A percentile compares a stretch with the other conserved stretches of the same genome.
Conservation (phyloP, 169 alveolate species). For the Plasmodium sp. region DNA sequence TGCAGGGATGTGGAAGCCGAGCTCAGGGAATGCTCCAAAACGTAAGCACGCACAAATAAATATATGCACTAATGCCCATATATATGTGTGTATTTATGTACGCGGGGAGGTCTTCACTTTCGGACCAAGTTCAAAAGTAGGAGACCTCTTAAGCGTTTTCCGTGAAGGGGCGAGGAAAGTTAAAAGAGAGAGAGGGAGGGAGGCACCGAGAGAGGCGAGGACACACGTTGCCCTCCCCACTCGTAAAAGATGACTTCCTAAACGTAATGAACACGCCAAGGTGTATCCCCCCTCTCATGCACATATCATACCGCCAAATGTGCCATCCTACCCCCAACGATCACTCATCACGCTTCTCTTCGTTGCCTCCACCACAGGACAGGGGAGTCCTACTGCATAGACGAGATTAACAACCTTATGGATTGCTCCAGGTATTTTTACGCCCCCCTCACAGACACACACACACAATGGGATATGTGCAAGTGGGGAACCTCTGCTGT, state of each 20-base stretch:
- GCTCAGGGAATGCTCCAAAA: slow-evolving; percentile 71
- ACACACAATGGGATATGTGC: background rate
- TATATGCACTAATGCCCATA: background rate
- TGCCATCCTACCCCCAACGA: background rate
- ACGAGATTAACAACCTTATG: slow-evolving; percentile 78
- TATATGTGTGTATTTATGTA: background rate
- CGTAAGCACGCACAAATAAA: slow-evolving; percentile 12
- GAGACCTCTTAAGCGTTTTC: background rate
- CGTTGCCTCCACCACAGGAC: slow-evolving; percentile 22
- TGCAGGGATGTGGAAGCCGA: slow-evolving; percentile 59
- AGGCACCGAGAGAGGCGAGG: background rate
- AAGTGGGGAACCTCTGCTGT: background rate
- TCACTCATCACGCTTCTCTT: background rate
- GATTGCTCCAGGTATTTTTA: slow-evolving; percentile 80
- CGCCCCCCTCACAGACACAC: no score
- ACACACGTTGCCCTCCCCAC: background rate
- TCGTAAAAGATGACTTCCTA: background rate
- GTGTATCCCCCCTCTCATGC: background rate
- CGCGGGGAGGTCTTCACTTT: background rate
- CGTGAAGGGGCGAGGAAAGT: background rate
- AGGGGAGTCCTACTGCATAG: slow-evolving; percentile 80
- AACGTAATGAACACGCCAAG: background rate
- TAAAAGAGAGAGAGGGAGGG: background rate
- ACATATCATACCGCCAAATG: background rate
- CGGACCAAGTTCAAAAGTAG: background rate